Evolutionary conservation across 257 asterid species (phyloP).

Genomic region (Ophiorrhiza pumila): DNA sequence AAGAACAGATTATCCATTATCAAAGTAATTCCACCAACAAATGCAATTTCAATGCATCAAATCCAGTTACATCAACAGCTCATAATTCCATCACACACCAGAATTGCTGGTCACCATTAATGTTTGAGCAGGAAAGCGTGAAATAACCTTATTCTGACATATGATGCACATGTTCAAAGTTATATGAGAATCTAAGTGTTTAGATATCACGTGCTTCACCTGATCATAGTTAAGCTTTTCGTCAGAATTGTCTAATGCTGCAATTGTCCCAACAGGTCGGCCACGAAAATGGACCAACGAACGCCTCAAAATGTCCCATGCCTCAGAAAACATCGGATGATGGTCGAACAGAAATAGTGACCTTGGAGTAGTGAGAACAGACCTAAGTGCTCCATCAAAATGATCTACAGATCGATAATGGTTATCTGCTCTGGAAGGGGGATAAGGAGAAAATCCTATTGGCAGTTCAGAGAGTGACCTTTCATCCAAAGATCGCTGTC

Average conservation of each 20-base stretch:
- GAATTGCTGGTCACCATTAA: background rate
- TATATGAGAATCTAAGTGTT: background rate
- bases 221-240: conserved; percentile 87
- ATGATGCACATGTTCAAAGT: background rate
- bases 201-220: conserved; percentile 35
- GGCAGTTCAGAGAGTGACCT: conserved; percentile 54
- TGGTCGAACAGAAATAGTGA: conserved; percentile 46
- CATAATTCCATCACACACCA: background rate
- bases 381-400: conserved; percentile 42
- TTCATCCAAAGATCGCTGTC: conserved; percentile 65
- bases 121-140: background rate
- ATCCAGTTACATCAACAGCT: background rate
- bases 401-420: conserved; percentile 43
- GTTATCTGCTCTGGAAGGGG: conserved; percentile 51
- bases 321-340: conserved; percentile 65
- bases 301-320: conserved; percentile 69
- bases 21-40: background rate
- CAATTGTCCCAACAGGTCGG: conserved; percentile 81
- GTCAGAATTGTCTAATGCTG: conserved; percentile 73
- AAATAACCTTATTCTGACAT: background rate
- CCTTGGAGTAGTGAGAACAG: conserved; percentile 57
- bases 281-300: conserved; percentile 77
- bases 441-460: conserved; percentile 46
- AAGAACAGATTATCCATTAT: background rate
- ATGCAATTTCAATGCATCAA: background rate